Evolutionary conservation across 108 stramenopile genomes (phyloP), one percentile per base, ranked within the genome.

Genomic region (Ochromonas danica): DNA sequence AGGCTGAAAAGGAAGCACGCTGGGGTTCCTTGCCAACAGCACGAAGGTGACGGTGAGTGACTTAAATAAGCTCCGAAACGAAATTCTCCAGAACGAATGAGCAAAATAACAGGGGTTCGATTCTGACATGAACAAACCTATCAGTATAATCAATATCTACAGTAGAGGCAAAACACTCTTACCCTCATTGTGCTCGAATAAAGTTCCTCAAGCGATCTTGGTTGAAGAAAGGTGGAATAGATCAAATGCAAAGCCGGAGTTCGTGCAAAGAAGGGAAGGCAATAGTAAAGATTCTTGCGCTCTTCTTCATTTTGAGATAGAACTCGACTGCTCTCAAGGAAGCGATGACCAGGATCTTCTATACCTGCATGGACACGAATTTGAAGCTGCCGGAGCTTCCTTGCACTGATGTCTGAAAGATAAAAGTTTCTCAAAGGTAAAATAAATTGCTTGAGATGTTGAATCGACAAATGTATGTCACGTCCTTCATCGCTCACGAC

Each of bases 1-100:
- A 22, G 25, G 10, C 14, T 35, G 31, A 67, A 67, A 3, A 67
- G 31, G 25, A 31, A 67, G 31, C 63, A 67, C 31, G 63, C 27
- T 67, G 63, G 63, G 25, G 6, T 67, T 28, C 63, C 63, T 67
- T 28, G 6, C 63, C 63, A 67, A 6, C 14, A 6, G 25, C 31
- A 31, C 63, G 63, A 14, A 6, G 63, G 63, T 10, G 6, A 31
- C 17, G 31, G 17, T 6, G 30, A 10, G 25, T 67, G 17, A 67
- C 63, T 67, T 67, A 67, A 67, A 36, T 35, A 67, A 36, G 63
- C 63, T 14, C 63, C 63, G 25, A 67, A 67, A 14, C 17, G 17
- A 36, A 31, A 67, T 35, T 67, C 30, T 14, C 31, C 63, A 6
- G 63, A 67, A 14, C 35, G 63, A 6, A 67, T 31, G 3, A 67